A percentile compares a stretch with the other conserved stretches of the same genome.
Evolutionary conservation across 1,139 yeast species (phyloP).

Genomic region (Candida dubliniensis): DNA sequence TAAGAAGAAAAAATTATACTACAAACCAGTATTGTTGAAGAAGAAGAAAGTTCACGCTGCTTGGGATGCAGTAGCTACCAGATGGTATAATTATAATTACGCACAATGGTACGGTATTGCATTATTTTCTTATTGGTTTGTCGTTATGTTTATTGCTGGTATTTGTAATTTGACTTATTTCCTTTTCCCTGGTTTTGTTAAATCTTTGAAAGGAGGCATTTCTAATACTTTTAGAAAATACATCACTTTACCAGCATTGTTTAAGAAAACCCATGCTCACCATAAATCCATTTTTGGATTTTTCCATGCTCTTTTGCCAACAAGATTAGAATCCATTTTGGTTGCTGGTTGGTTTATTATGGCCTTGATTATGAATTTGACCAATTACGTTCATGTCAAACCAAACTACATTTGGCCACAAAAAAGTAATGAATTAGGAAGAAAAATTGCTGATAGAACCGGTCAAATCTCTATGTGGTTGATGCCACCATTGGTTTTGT

Average conservation of each 20-base stretch:
- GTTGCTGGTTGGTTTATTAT: conserved; percentile 51
- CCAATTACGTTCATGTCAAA: conserved; percentile 40
- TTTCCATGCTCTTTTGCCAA: conserved; percentile 50
- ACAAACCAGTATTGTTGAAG: conserved; percentile 29
- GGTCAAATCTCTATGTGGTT: conserved; percentile 51
- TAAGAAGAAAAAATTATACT: conserved; percentile 26
- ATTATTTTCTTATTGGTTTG: conserved; percentile 49
- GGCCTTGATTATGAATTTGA: conserved; percentile 45
- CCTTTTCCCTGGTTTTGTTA: conserved; percentile 35
- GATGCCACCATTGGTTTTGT: conserved; percentile 53
- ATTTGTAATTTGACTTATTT: conserved; percentile 35
- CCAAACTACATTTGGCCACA: conserved; percentile 35
- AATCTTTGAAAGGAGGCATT: conserved; percentile 30
- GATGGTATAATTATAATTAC: conserved; percentile 42
- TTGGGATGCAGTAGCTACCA: conserved; percentile 37
- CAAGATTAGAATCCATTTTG: conserved; percentile 59
- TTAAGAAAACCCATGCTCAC: conserved; percentile 42
- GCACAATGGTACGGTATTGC: conserved; percentile 52
- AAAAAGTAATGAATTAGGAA: conserved; percentile 42
- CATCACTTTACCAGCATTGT: conserved; percentile 50
- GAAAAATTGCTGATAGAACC: conserved; percentile 61
- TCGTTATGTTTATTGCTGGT: conserved; percentile 44
- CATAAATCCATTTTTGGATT: conserved; percentile 30
- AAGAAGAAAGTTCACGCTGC: conserved; percentile 28
- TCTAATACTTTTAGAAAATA: conserved; percentile 41